A percentile compares a stretch with the other conserved stretches of the same genome.
These are phyloP conservation scores for Fusarium sp. DNA, from an alignment of 2,329 filamentous ascomycete species.

Conservation along the genomic window DNA sequence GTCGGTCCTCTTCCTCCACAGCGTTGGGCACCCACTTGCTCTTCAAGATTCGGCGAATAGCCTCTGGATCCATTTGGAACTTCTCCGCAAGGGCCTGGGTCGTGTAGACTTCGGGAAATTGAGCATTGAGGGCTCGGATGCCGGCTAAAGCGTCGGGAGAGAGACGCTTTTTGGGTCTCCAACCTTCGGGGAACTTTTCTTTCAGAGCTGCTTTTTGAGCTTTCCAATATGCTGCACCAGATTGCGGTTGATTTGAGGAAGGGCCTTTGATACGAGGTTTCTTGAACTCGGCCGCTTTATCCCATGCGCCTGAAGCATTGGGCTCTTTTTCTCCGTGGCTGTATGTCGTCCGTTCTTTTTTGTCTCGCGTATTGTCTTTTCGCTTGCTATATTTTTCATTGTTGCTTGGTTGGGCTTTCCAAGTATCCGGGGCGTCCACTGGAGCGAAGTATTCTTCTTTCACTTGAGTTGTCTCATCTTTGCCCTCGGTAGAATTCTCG, in stretches of 20 bases:
- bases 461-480: slow-evolving; percentile 3
- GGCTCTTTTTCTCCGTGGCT: not conserved
- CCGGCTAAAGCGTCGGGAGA: slow-evolving; percentile 94
- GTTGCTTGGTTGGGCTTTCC: slow-evolving; percentile 18
- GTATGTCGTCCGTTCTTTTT: not conserved
- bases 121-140: slow-evolving; percentile 83
- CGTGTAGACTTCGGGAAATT: slow-evolving; percentile 82
- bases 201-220: slow-evolving; percentile 79
- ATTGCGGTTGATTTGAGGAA: slow-evolving; percentile 22
- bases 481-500: not conserved
- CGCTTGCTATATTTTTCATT: not conserved
- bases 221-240: slow-evolving; percentile 71
- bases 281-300: not conserved
- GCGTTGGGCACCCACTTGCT: slow-evolving; percentile 77
- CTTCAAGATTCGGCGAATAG: slow-evolving; percentile 86
- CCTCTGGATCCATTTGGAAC: slow-evolving; percentile 90
- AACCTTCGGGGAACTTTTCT: slow-evolving; percentile 83
- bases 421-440: slow-evolving; percentile 6
- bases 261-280: slow-evolving; percentile 30
- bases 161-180: slow-evolving; percentile 85
- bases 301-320: not conserved
- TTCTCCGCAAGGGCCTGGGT: slow-evolving; percentile 78
- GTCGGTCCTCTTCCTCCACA: slow-evolving; percentile 68
- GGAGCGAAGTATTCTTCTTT: slow-evolving; percentile 9
- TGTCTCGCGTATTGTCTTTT: not conserved